These are phyloP conservation scores for Eucalyptus curtisii DNA, from an alignment of 345 rosid species.

Conservation along the genomic window DNA sequence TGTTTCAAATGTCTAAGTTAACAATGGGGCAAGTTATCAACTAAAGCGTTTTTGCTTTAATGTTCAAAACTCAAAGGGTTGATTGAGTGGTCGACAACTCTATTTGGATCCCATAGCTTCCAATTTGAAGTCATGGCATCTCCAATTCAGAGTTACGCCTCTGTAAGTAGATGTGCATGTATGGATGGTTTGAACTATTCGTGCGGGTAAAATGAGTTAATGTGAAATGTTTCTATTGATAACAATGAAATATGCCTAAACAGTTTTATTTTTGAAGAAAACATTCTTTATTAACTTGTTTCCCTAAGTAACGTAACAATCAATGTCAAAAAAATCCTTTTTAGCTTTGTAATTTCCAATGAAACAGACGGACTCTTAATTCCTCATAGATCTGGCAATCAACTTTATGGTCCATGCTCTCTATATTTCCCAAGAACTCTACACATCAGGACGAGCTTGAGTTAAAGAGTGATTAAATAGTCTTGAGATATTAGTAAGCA, in stretches of 20 bases:
- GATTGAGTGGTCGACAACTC: background rate
- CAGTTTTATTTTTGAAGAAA: background rate
- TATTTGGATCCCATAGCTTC: background rate
- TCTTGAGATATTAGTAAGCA: rapidly evolving
- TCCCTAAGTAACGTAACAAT: background rate
- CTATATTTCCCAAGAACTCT: background rate
- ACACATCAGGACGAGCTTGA: background rate
- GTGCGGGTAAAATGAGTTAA: background rate
- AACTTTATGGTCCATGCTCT: background rate
- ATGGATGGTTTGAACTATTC: too few relatives aligned
- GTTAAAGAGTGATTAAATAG: background rate
- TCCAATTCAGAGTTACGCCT: background rate
- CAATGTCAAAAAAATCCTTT: background rate
- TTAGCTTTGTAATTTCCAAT: background rate
- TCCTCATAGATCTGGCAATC: background rate
- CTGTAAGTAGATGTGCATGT: too few relatives aligned
- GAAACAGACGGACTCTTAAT: background rate
- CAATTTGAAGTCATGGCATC: background rate
- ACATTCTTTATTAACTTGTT: background rate
- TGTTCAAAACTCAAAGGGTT: background rate
- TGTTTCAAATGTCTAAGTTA: background rate
- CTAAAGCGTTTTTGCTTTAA: background rate
- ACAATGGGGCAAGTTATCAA: background rate
- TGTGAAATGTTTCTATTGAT: background rate
- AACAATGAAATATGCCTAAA: background rate